Base-by-base conservation (phyloP, 2,329 filamentous ascomycete genomes). In the Penicillium sp. region DNA sequence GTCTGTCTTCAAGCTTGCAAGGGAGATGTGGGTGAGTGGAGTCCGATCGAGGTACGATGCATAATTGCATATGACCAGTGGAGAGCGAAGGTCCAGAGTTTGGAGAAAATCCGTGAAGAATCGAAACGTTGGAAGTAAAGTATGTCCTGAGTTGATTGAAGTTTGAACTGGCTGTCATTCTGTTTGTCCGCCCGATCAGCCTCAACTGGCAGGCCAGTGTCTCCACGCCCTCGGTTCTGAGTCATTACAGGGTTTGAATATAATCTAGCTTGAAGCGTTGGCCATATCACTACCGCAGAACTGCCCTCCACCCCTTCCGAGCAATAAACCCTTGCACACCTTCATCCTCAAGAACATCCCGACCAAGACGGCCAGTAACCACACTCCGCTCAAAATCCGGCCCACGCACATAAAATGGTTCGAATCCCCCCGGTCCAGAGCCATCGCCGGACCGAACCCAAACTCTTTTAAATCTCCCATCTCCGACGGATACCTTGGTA, bases 301-400 rank as follows among this genome's bases (percentile, higher is more conserved):
- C 68, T 22, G 75, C 61, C 58, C 68, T 80, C 88, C 88, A 90
- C 6, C 86, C 86, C 68, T 82, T 85, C 55, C 88, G 78, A 4
- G 80, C 79, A 6, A 83, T 70, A 69, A 85, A 90, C 1, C 78
- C 80, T 19, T 76, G 69, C 2, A 90, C 84, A 0, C 82, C 82
- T 66, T 89, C 86, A 64, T 90, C 87, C 22, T 67, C 71, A 49
- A 91, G 76, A 3, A 90, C 81, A 24, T 90, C 86, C 4, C 69
- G 73, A 1, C 83, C 86, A 10, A 78, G 75, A 54, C 87, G 78
- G 1, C 86, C 87, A 2, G 88, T 91, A 3, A 91, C 79, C 2
- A 90, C 77, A 68, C 88, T 91, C n/a, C 81, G 78, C 74, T 91
- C 88, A 39, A 78, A 65, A 1, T 87, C 85, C 5, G 81, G 79